Base-by-base conservation (phyloP, 2,329 filamentous ascomycete genomes). In the Pyricularia sp. region DNA sequence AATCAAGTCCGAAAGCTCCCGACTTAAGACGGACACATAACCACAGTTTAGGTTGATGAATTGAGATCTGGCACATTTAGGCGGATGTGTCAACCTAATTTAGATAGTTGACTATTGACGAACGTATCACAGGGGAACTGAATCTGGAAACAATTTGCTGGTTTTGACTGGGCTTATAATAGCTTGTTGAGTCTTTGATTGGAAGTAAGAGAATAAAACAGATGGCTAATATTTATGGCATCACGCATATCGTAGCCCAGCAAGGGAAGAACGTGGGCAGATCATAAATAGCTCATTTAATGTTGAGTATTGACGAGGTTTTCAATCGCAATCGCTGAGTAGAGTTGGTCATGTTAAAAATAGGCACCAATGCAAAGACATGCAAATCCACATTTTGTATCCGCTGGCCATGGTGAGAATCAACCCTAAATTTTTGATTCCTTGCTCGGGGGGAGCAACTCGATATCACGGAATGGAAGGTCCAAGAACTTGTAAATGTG, bases 401-500 rank as follows among this genome's bases (percentile, higher is more conserved):
- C n/a, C 0, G 14, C 4, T 12, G 58, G 12, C n/a, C 58, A 12
- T 25, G 10, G 2, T 1, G 20, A 63, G 14, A 30, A 20, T 14
- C 25, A 36, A 65, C 6, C 5, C 31, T 65, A 65, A 5, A 65
- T 28, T 14, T 65, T 65, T 50, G 64, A 65, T 31, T 30, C 14
- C 25, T 63, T 28, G 30, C 28, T 36, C 28, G 50, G 42, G 33
- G 64, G 42, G 9, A 65, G 69, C 58, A 88, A 74, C 70, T 80
- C 79, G 26, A 90, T 73, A 69, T 88, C 85, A 70, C 81, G 82
- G 75, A 83, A 88, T 4, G 85, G 86, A 65, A 93, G 73, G 0
- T 82, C 88, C 64, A 93, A 76, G 75, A 86, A 90, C 69, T 85
- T 81, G 79, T 89, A 93, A 72, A 94, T 84, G 73, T 86, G 90